Evolutionary conservation across 2,329 filamentous ascomycete genomes (phyloP).

Genomic region (Fusarium heterosporum): DNA sequence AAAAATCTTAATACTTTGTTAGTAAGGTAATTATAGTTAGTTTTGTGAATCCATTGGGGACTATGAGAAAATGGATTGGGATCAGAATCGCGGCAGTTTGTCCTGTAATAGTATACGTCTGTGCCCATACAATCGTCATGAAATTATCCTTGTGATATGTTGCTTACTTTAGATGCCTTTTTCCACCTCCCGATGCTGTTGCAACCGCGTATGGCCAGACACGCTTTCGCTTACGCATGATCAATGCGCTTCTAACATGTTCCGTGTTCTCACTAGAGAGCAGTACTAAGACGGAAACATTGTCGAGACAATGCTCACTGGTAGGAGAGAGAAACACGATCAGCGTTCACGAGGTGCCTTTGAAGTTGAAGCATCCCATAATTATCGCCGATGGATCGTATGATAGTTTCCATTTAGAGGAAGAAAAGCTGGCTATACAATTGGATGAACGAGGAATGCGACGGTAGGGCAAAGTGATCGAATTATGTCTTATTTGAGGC

Average conservation of each 20-base stretch:
- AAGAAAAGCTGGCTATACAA: neutral
- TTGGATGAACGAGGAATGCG: neutral
- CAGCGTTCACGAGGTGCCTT: conserved; percentile 2
- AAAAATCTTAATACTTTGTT: conserved; percentile 42
- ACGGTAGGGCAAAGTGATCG: neutral
- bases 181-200: conserved; percentile 20
- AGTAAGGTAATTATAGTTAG: conserved; percentile 34
- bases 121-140: accelerated
- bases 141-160: neutral
- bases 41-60: conserved; percentile 19
- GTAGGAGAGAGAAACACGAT: conserved; percentile 11
- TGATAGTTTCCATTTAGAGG: neutral
- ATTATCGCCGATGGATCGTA: neutral
- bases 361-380: conserved; percentile 15
- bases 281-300: conserved; percentile 37
- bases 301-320: conserved; percentile 18
- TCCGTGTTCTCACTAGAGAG: conserved; percentile 13
- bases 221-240: conserved; percentile 6
- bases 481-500: no score
- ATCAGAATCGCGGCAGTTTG: conserved; percentile 29
- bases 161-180: conserved; percentile 6
- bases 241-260: conserved; percentile 20
- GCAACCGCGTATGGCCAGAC: neutral
- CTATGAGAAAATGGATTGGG: neutral
- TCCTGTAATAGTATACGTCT: conserved; percentile 22